Conservation (phyloP, 805 yeast genomes). For the Yarrowia keelungensis region DNA sequence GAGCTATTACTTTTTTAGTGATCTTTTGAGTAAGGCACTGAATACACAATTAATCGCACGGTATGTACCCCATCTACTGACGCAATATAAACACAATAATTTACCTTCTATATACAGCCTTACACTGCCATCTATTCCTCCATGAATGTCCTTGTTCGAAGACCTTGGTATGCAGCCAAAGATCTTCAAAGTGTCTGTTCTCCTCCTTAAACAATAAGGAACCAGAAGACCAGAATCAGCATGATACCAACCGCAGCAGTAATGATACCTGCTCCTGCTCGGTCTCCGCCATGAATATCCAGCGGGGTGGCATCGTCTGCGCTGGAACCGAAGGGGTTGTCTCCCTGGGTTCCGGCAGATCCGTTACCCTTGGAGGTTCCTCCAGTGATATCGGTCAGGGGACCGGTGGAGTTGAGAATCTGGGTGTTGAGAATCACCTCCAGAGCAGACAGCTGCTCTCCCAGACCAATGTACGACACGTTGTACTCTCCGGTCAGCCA, state of each 20-base stretch:
- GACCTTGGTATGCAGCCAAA: neutral
- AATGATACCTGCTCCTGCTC: slow-evolving; percentile 88
- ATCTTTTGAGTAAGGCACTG: too few relatives aligned
- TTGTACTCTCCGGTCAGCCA: slow-evolving; percentile 79
- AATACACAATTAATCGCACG: too few relatives aligned
- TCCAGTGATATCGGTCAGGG: slow-evolving; percentile 68
- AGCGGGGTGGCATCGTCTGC: slow-evolving; percentile 36
- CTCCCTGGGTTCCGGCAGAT: slow-evolving; percentile 64
- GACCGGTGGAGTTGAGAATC: slow-evolving; percentile 54
- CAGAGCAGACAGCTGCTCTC: slow-evolving; percentile 88
- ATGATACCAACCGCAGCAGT: slow-evolving; percentile 73
- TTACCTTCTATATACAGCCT: slow-evolving; percentile 35
- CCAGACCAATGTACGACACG: slow-evolving; percentile 71
- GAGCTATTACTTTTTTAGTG: too few relatives aligned
- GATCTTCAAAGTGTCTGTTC: neutral
- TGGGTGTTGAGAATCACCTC: slow-evolving; percentile 59
- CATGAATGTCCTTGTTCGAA: neutral
- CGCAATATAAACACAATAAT: slow-evolving; percentile 13
- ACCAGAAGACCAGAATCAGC: slow-evolving; percentile 67
- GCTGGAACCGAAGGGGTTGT: slow-evolving; percentile 19
- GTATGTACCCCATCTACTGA: neutral
- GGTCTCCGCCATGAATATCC: slow-evolving; percentile 65
- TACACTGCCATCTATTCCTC: slow-evolving; percentile 21
- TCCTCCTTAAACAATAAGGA: slow-evolving; percentile 62
- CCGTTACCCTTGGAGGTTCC: slow-evolving; percentile 74